Conservation (phyloP, 129 eudicot species). For the Arctium minus region DNA sequence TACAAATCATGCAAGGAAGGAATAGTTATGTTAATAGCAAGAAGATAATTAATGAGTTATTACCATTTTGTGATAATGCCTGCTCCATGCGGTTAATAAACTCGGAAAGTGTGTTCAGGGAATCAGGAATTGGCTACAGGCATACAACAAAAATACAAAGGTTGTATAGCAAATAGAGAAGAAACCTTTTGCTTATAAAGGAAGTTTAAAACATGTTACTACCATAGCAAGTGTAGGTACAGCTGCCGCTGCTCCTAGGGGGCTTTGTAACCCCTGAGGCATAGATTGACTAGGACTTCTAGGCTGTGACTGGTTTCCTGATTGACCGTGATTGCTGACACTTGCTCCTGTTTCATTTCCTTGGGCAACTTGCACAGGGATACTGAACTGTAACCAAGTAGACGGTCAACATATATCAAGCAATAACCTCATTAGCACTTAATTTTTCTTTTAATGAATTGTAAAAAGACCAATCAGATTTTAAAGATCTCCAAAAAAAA, state of each 20-base stretch:
- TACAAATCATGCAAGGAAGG: neutral
- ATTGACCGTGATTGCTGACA: conserved; percentile 36
- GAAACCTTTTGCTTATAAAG: neutral
- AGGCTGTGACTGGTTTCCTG: conserved; percentile 36
- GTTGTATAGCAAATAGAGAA: neutral
- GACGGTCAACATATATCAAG: neutral
- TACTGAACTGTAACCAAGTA: conserved; percentile 32
- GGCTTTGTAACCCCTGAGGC: conserved; percentile 42
- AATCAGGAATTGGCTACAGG: conserved; percentile 85
- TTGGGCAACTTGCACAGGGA: conserved; percentile 44
- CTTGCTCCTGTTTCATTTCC: conserved; percentile 42
- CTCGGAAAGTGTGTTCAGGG: conserved; percentile 68
- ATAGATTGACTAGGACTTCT: conserved; percentile 38
- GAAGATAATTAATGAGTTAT: neutral
- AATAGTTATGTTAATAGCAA: neutral
- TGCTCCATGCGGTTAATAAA: conserved; percentile 81
- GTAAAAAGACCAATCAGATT: neutral
- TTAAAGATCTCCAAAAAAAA: no score
- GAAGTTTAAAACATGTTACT: neutral
- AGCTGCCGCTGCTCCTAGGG: conserved; percentile 49
- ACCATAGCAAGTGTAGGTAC: conserved; percentile 67
- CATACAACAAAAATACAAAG: neutral
- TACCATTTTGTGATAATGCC: conserved; percentile 61
- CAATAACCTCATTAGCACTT: neutral
- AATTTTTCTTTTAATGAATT: neutral